phyloP scores from a whole-genome alignment of 192 early-diverging fungal genomes.

The Cetraspora pellucida region DNA sequence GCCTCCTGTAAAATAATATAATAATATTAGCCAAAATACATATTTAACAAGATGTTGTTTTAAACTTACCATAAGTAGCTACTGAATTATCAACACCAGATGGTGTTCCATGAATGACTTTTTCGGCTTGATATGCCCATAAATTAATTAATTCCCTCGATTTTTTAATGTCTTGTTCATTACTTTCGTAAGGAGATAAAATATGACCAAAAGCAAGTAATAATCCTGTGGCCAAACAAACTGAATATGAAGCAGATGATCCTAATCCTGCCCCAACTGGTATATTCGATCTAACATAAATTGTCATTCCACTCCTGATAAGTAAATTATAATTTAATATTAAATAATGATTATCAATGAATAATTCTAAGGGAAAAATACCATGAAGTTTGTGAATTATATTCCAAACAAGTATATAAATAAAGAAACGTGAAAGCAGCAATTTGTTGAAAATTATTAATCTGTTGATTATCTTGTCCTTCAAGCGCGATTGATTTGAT shows the following conservation, averaged over 20 bases:
- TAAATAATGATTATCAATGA: background rate
- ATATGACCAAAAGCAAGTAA: slow-evolving; percentile 58
- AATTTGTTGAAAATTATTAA: background rate
- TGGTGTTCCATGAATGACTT: slow-evolving; percentile 94
- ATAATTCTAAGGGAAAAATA: no score
- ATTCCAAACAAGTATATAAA: background rate
- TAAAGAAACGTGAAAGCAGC: slow-evolving; percentile 25
- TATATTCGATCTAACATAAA: slow-evolving; percentile 72
- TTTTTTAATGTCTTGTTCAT: slow-evolving; percentile 34
- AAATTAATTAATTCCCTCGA: slow-evolving; percentile 66
- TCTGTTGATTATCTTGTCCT: background rate
- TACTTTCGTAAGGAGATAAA: background rate
- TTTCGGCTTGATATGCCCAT: slow-evolving; percentile 92
- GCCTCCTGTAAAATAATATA: slow-evolving; percentile 53
- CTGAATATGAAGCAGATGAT: slow-evolving; percentile 91
- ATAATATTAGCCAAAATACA: background rate
- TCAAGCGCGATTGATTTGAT: background rate
- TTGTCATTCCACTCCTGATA: slow-evolving; percentile 49
- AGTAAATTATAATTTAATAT: background rate
- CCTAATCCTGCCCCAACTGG: slow-evolving; percentile 95
- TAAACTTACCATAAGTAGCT: slow-evolving; percentile 71
- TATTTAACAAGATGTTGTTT: background rate
- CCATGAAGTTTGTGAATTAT: slow-evolving; percentile 21
- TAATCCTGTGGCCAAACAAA: slow-evolving; percentile 76
- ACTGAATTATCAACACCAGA: slow-evolving; percentile 96